phyloP scores from a whole-genome alignment of 495 filamentous ascomycete species.

The Penicillium egyptiacum region DNA sequence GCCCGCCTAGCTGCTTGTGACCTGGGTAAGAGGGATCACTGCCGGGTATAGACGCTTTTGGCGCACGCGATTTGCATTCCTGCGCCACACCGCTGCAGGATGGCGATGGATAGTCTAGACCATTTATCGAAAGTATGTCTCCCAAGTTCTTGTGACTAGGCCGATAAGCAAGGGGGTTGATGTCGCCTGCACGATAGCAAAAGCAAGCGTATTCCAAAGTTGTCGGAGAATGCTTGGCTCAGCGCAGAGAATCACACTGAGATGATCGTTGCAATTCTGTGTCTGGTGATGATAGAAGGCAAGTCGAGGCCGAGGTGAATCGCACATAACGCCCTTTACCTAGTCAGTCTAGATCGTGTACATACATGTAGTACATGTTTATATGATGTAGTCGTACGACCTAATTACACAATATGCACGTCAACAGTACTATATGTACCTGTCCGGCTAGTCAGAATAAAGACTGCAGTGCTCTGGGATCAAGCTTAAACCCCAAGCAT shows the following conservation, averaged over 20 bases:
- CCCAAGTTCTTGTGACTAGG: background rate
- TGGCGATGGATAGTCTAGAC: background rate
- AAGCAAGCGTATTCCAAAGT: background rate
- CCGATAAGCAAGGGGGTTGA: conserved; percentile 3
- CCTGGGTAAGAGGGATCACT: background rate
- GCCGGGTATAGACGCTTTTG: background rate
- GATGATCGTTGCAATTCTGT: background rate
- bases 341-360: too few species aligned
- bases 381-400: background rate
- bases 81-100: conserved; percentile 6
- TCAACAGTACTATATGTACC: background rate
- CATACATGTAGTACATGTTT: too few species aligned
- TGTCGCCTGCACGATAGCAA: background rate
- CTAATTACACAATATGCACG: background rate
- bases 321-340: too few species aligned
- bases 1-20: background rate
- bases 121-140: background rate
- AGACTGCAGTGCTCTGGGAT: conserved; percentile 1
- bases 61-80: conserved; percentile 1
- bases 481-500: conserved; percentile 4
- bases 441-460: background rate
- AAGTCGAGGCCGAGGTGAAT: background rate
- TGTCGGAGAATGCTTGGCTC: background rate
- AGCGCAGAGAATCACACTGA: background rate
- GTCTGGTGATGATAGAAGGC: background rate